These are phyloP conservation scores for Aspergillus thermomutatus DNA, from an alignment of 2,329 filamentous ascomycete species.

Conservation along the genomic window DNA sequence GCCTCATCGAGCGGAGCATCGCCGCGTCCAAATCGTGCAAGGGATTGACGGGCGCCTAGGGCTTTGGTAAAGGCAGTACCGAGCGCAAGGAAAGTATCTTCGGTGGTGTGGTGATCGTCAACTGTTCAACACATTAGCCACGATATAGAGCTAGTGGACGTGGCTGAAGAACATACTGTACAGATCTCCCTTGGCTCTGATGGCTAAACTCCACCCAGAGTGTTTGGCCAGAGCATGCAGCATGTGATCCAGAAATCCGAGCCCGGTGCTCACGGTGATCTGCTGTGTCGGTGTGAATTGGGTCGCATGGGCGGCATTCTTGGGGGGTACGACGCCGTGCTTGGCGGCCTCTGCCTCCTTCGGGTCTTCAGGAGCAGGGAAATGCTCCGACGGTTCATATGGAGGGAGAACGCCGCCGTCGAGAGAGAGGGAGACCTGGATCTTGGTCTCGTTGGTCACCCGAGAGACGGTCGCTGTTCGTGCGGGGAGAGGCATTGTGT, in stretches of 20 bases:
- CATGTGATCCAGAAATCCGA: constrained; percentile 99
- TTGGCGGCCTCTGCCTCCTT: constrained; percentile 47
- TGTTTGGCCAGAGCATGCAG: constrained; percentile 95
- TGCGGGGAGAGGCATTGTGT: constrained; percentile 43
- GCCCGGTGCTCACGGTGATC: constrained; percentile 86
- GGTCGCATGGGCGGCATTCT: constrained; percentile 67
- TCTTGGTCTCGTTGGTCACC: constrained; percentile 97
- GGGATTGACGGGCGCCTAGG: constrained; percentile 72
- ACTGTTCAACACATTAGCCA: constrained; percentile 51
- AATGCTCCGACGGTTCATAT: constrained; percentile 44
- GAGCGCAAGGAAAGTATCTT: constrained; percentile 90
- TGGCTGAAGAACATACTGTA: constrained; percentile 62
- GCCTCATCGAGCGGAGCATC: constrained; percentile 95
- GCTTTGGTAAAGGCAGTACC: constrained; percentile 80
- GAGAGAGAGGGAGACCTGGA: constrained; percentile 86
- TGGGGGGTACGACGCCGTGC: constrained; percentile 39
- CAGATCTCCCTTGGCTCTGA: constrained; percentile 82
- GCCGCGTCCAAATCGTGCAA: constrained; percentile 86
- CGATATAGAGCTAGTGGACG: not conserved
- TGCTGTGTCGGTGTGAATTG: constrained; percentile 81
- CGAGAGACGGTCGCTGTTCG: constrained; percentile 78
- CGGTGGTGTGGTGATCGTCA: constrained; percentile 97
- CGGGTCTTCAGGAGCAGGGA: constrained; percentile 62
- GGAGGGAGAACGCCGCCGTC: constrained; percentile 70
- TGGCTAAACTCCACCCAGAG: constrained; percentile 83